Base-by-base conservation (phyloP, 176 grass and related monocot genomes). In the Metroxylon sagu region DNA sequence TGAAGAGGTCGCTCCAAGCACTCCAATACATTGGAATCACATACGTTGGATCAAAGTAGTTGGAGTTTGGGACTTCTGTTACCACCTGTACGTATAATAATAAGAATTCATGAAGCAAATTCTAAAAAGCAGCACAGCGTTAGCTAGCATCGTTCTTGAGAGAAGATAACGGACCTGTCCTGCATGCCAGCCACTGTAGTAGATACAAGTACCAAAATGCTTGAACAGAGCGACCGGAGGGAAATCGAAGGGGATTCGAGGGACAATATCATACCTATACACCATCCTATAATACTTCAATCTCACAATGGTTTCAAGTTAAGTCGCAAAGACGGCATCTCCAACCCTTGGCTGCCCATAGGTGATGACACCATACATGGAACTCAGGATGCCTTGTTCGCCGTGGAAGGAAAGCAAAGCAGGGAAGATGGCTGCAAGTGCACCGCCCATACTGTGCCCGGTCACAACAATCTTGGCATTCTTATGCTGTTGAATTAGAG, bases 371-470 rank as follows among this genome's bases (percentile, higher is more conserved):
- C 49, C 1, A 50, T 23, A 2, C 18, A 90, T 8, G 5, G 64
- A 52, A 59, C n/a, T 51, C 1, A 90, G 57, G 48, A 96, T 3
- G 52, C 82, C 92, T 0, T 1, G 0, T 57, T 96, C 71, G 8
- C 53, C 28, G 39, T 96, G 92, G 56, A 82, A 4, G 15, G 73
- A 67, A 0, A 96, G 86, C 0, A 90, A 56, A 14, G 83, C 83
- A 4, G 86, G 87, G 71, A 96, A 90, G 48, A 90, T 12, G 16
- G 74, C 64, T 15, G 83, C 86, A 2, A 96, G 83, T 4, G 92
- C 92, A 30, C 83, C 92, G 15, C 92, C 92, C 19, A 96, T 71
- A 80, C 86, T 88, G 67, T 96, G 92, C 1, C 92, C 92, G 0
- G 92, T 88, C 14, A 90, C 17, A 2, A 88, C 7, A 3, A 96